Conservation (phyloP, 2,329 filamentous ascomycete species). For the Monosporascus ibericus region DNA sequence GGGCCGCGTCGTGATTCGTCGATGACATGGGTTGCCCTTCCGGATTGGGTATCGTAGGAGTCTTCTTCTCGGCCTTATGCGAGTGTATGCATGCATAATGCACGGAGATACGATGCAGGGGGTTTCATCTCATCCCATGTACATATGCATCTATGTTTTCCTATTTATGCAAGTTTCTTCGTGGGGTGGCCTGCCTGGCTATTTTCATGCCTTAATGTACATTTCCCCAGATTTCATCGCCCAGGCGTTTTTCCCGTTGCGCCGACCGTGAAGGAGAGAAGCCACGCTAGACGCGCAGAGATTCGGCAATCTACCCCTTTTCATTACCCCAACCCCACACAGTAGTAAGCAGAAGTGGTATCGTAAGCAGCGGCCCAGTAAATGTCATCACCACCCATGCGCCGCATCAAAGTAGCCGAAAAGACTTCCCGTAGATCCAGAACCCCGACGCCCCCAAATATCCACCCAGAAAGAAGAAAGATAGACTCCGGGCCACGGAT, state of each 20-base stretch:
- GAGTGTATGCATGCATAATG: neutral
- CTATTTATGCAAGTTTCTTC: no score
- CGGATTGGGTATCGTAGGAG: neutral
- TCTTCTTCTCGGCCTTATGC: neutral
- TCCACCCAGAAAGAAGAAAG: neutral
- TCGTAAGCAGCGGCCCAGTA: neutral
- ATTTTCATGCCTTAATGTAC: no score
- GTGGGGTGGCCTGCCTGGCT: no score
- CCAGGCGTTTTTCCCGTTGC: no score
- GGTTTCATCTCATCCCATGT: neutral
- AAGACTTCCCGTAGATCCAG: neutral
- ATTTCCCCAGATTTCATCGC: no score
- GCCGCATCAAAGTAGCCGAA: neutral
- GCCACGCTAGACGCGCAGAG: neutral
- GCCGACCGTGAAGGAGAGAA: neutral
- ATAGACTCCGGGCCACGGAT: conserved; percentile 1
- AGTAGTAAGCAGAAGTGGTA: neutral
- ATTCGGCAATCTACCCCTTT: neutral
- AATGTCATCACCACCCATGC: neutral
- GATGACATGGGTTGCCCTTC: neutral
- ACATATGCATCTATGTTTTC: neutral
- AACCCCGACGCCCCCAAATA: neutral
- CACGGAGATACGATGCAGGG: neutral
- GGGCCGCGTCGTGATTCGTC: neutral
- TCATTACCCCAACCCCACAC: neutral